Evolutionary conservation across 1,139 yeast species (phyloP), one percentile per base, ranked within the genome.

Genomic region (Suhomyces terraborum): DNA sequence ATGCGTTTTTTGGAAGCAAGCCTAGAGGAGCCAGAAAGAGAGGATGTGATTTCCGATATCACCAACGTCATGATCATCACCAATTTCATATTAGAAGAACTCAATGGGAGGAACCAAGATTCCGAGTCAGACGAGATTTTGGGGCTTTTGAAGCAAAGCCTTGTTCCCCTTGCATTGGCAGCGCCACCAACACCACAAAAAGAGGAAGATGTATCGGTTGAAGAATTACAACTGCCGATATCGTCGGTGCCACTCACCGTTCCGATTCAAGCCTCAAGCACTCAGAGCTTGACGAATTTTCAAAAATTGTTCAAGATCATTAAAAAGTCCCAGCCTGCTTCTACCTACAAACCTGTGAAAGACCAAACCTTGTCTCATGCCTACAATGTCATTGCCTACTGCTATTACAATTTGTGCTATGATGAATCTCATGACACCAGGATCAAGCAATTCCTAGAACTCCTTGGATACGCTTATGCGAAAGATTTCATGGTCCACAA

Each of bases 401-500:
- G 56, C 16, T 51, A 51, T 26, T 62, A 51, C 32, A 46, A 50
- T 31, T 40, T 54, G 22, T 47, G 58, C 25, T 53, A 21, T 12
- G 16, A 31, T 9, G 13, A 21, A 8, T 21, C 31, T 4, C 58
- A 52, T n/a, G 16, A 21, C 8, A 23, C 28, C 4, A 57, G 52
- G 13, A 49, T 48, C 13, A 28, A 18, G 10, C 29, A 30, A 12
- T 62, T 62, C 42, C 48, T 64, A 23, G 57, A 57, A 17, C 42
- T 58, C 14, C 54, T 61, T 3, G 70, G 70, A 2, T 63, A 49
- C 35, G 32, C 50, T 9, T 50, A 56, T 33, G 49, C 56, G 9
- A 47, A 48, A 31, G 40, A 38, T 10, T 62, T 49, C 36, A 29
- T 64, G 6, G 40, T 45, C 4, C 46, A 36, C n/a, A 50, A 57